These are phyloP conservation scores for Globisporangium cystogenes DNA, from an alignment of 352 stramenopile genomes.

Conservation along the genomic window DNA sequence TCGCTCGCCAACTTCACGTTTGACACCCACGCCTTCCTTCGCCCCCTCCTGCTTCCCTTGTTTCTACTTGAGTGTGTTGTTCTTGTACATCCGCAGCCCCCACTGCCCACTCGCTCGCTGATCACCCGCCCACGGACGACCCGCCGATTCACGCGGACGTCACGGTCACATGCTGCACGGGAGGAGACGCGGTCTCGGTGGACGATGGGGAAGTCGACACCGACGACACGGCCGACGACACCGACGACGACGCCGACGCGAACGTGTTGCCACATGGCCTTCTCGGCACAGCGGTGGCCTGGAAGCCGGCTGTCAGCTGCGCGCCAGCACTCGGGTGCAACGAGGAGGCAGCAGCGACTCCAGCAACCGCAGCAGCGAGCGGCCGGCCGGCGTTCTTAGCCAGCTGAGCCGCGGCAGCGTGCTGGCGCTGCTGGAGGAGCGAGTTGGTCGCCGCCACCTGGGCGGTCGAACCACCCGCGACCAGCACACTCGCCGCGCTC, in stretches of 20 bases:
- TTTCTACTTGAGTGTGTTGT: background rate
- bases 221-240: conserved; percentile 27
- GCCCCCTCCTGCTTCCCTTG: background rate
- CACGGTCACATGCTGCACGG: conserved; percentile 65
- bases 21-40: background rate
- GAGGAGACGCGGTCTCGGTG: conserved; percentile 34
- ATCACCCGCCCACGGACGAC: background rate
- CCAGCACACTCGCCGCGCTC: conserved; percentile 6
- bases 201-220: conserved; percentile 37
- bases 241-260: conserved; percentile 32
- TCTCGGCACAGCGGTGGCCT: conserved; percentile 14
- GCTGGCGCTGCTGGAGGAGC: conserved; percentile 12
- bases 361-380: conserved; percentile 5
- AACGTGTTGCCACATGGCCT: conserved; percentile 47
- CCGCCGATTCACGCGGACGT: conserved; percentile 41
- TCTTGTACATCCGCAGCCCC: too few relatives aligned
- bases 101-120: background rate
- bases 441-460: conserved; percentile 1
- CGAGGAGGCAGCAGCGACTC: conserved; percentile 3
- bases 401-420: conserved; percentile 7
- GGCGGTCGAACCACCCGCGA: conserved; percentile 6
- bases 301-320: conserved; percentile 24
- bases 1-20: background rate
- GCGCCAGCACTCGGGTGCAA: background rate
- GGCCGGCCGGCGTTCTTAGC: conserved; percentile 8